These are phyloP conservation scores for Pyrrhoderma noxium DNA, from an alignment of 1,284 basidiomycete genomes.

Conservation along the genomic window DNA sequence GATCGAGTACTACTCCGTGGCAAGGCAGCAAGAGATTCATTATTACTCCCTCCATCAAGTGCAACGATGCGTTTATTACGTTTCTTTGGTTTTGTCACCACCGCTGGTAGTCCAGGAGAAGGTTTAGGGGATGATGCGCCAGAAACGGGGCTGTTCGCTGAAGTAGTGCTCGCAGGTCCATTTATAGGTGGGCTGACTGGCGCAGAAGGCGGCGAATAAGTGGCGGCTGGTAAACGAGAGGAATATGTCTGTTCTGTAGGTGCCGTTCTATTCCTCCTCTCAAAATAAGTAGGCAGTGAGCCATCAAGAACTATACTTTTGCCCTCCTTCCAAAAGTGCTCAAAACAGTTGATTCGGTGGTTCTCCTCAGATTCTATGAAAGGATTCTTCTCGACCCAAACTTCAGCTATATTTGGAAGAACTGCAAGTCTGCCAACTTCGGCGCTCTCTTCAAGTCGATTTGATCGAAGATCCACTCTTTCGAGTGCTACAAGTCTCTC, in stretches of 20 bases:
- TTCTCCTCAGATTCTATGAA: slow-evolving; percentile 65
- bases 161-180: slow-evolving; percentile 13
- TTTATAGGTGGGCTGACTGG: slow-evolving; percentile 36
- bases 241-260: slow-evolving; percentile 43
- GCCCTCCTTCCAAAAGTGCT: slow-evolving; percentile 77
- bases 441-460: slow-evolving; percentile 73
- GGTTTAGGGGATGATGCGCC: slow-evolving; percentile 33
- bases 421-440: slow-evolving; percentile 83
- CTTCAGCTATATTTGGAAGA: slow-evolving; percentile 67
- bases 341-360: slow-evolving; percentile 73
- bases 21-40: slow-evolving; percentile 7
- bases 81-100: slow-evolving; percentile 37
- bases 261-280: slow-evolving; percentile 54
- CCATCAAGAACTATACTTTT: slow-evolving; percentile 73
- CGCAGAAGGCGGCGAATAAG: slow-evolving; percentile 52
- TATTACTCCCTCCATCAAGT: slow-evolving; percentile 38
- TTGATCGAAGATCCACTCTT: slow-evolving; percentile 81
- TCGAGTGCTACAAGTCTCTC: slow-evolving; percentile 81
- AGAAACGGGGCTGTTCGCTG: slow-evolving; percentile 9
- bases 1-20: slow-evolving; percentile 21
- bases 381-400: slow-evolving; percentile 80
- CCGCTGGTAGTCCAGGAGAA: slow-evolving; percentile 37
- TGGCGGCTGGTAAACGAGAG: slow-evolving; percentile 39
- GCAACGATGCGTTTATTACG: slow-evolving; percentile 61
- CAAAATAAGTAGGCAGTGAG: slow-evolving; percentile 64